Percentiles rank a stretch among this genome's conserved stretches.
Conservation (phyloP, 495 filamentous ascomycete genomes). For the Mycothermus thermophilus region DNA sequence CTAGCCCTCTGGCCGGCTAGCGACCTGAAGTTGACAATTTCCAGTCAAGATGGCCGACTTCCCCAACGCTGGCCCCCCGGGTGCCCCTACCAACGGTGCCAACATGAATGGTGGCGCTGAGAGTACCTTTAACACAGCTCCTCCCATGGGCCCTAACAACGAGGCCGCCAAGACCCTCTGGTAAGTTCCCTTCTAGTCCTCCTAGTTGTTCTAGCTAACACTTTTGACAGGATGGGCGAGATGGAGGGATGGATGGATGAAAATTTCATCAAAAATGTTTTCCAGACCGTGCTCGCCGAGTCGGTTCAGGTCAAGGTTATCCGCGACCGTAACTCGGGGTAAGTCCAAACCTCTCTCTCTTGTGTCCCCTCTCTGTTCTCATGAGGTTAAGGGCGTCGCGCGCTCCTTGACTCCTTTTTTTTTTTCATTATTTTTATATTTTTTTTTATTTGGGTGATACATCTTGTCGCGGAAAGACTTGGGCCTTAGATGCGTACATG, state of each 20-base stretch:
- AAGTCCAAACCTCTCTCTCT: conserved; percentile 36
- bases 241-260: conserved; percentile 99
- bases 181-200: conserved; percentile 14
- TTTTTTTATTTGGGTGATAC: no score
- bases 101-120: conserved; percentile 21
- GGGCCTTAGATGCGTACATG: no score
- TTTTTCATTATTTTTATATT: no score
- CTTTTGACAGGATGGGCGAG: conserved; percentile 80
- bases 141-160: conserved; percentile 7
- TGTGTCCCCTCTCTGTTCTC: no score
- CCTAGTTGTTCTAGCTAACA: background rate
- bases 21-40: no score
- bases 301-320: conserved; percentile 99
- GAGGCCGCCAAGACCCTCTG: conserved; percentile 31
- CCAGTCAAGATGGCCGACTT: conserved; percentile 19
- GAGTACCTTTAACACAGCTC: conserved; percentile 5
- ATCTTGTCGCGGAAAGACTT: no score
- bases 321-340: conserved; percentile 98
- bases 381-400: no score
- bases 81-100: conserved; percentile 11
- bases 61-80: conserved; percentile 9
- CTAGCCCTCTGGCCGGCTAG: no score
- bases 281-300: conserved; percentile 73
- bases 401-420: no score
- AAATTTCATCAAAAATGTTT: conserved; percentile 90